phyloP scores from a whole-genome alignment of 2,329 filamentous ascomycete genomes.

The Sclerotinia trifoliorum region DNA sequence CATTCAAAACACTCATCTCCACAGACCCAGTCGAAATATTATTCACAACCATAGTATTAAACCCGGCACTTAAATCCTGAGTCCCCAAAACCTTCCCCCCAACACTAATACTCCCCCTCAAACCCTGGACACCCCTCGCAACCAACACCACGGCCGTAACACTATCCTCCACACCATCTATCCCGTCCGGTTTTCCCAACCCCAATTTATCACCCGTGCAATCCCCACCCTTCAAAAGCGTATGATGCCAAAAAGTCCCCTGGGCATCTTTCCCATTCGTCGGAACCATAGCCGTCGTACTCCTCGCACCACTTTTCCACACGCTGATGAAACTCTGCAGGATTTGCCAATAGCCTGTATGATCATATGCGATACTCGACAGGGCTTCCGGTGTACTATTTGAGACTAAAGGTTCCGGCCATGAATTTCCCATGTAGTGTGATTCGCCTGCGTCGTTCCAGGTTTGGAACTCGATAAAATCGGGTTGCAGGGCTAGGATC shows the following conservation, averaged over 20 bases:
- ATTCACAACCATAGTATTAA: conserved; percentile 25
- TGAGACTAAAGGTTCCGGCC: conserved; percentile 39
- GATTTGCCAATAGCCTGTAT: conserved; percentile 42
- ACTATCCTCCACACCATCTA: conserved; percentile 17
- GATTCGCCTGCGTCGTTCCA: conserved; percentile 45
- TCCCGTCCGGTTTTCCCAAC: conserved; percentile 15
- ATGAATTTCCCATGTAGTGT: conserved; percentile 45
- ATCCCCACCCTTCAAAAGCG: conserved; percentile 24
- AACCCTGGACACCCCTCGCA: conserved; percentile 18
- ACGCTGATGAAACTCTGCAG: conserved; percentile 42
- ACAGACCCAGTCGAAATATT: conserved; percentile 28
- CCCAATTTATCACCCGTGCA: conserved; percentile 16
- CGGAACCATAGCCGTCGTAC: conserved; percentile 28
- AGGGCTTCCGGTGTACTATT: conserved; percentile 32
- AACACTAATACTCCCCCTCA: conserved; percentile 17
- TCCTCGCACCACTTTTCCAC: conserved; percentile 40
- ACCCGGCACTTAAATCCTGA: conserved; percentile 21
- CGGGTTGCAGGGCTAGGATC: conserved; percentile 40
- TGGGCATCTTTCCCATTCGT: conserved; percentile 27
- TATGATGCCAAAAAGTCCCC: conserved; percentile 40
- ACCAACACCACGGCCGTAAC: conserved; percentile 26
- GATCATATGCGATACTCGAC: conserved; percentile 40
- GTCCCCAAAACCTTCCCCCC: conserved; percentile 21
- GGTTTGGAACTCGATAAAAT: conserved; percentile 44
- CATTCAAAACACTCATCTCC: conserved; percentile 9